phyloP scores from a whole-genome alignment of 1,284 basidiomycete genomes.

The Naganishia sp. region DNA sequence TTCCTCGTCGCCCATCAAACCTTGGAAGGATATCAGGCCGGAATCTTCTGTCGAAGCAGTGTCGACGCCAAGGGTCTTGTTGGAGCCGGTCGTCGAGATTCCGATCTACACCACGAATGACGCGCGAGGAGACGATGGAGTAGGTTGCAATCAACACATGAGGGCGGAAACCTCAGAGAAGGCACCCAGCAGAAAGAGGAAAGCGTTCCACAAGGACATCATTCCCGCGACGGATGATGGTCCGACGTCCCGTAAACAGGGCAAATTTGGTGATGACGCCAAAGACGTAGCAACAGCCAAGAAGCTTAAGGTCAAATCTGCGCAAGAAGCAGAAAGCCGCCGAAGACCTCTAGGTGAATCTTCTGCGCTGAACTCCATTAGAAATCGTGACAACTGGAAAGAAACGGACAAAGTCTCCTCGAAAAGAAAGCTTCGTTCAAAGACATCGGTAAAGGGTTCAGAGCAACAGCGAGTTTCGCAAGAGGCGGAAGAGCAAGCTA shows the following conservation, averaged over 20 bases:
- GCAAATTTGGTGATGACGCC: too few species aligned
- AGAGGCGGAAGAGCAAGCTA: slow-evolving; percentile 10
- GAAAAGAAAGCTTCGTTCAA: neutral
- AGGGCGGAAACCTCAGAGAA: too few species aligned
- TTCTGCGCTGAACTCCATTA: neutral
- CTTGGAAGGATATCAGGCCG: slow-evolving; percentile 19
- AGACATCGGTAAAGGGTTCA: neutral
- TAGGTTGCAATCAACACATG: too few species aligned
- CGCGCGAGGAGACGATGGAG: neutral
- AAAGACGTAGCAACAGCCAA: too few species aligned
- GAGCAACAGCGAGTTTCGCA: neutral
- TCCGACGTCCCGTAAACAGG: neutral
- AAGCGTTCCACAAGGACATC: neutral
- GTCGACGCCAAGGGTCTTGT: too few species aligned
- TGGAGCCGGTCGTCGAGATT: slow-evolving; percentile 17
- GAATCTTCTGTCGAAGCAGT: neutral
- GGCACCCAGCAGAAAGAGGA: neutral
- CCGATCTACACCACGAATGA: neutral
- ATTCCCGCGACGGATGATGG: neutral
- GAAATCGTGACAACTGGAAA: too few species aligned
- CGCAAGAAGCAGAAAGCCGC: too few species aligned
- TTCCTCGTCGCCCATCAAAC: slow-evolving; percentile 19
- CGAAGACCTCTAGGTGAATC: neutral
- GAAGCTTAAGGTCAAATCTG: too few species aligned
- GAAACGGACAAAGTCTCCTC: too few species aligned